phyloP scores from a whole-genome alignment of 257 asterid species.

The Solanum sparsipilum region DNA sequence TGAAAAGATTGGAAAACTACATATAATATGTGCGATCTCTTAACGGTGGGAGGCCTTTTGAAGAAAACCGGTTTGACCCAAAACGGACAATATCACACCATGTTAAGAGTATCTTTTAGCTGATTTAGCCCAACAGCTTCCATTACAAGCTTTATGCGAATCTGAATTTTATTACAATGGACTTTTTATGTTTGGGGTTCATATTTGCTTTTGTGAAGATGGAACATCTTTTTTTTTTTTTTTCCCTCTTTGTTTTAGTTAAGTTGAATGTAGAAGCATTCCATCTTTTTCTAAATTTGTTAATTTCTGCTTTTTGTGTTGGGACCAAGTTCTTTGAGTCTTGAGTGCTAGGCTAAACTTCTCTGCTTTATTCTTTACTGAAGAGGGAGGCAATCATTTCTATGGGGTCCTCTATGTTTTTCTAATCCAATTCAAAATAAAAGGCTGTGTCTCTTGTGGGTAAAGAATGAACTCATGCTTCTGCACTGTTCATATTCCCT shows the following conservation, averaged over 20 bases:
- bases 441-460: constrained; percentile 15
- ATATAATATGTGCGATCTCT: neutral
- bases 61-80: neutral
- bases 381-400: constrained; percentile 3
- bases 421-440: neutral
- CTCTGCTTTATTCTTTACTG: constrained; percentile 34
- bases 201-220: constrained; percentile 31
- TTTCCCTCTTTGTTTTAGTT: neutral
- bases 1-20: neutral
- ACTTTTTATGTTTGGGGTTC: constrained; percentile 11
- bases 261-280: constrained; percentile 18
- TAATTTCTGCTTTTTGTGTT: constrained; percentile 22
- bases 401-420: neutral
- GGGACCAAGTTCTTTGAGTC: constrained; percentile 7
- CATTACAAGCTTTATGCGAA: constrained; percentile 22
- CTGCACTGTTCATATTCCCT: neutral
- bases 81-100: neutral
- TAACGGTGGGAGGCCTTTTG: neutral
- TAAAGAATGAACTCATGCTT: neutral
- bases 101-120: neutral
- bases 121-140: neutral
- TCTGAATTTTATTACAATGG: constrained; percentile 5
- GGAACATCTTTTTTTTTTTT: neutral
- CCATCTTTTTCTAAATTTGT: constrained; percentile 21
- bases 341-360: constrained; percentile 1